phyloP scores from a whole-genome alignment of 2,329 filamentous ascomycete species.

The Lachnellula cervina region DNA sequence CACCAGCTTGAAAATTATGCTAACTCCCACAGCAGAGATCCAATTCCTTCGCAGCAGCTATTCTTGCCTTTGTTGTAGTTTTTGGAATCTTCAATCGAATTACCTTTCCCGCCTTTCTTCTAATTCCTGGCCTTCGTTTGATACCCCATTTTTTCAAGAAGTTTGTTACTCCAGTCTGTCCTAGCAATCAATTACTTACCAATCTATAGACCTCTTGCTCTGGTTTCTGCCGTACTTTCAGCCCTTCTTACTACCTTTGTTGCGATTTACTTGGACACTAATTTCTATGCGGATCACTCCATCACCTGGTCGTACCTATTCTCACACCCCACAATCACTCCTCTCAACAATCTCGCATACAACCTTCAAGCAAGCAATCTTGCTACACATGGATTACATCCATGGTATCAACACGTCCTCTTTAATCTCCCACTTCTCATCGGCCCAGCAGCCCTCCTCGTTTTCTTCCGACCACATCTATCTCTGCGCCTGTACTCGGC shows the following conservation, averaged over 20 bases:
- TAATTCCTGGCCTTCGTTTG: constrained; percentile 77
- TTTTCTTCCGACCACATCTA: constrained; percentile 53
- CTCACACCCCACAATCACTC: constrained; percentile 64
- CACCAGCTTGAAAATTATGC: not conserved
- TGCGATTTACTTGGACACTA: constrained; percentile 78
- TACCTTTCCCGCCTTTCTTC: constrained; percentile 88
- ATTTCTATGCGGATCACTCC: constrained; percentile 66
- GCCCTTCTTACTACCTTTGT: constrained; percentile 63
- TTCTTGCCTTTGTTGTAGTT: constrained; percentile 76
- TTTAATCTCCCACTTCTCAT: constrained; percentile 68
- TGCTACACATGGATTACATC: constrained; percentile 70
- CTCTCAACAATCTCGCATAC: constrained; percentile 72
- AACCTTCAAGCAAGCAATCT: constrained; percentile 68
- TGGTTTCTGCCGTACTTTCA: constrained; percentile 60
- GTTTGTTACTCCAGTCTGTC: constrained; percentile 43
- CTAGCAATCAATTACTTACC: constrained; percentile 8
- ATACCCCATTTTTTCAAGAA: constrained; percentile 80
- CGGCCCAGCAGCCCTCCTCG: constrained; percentile 60
- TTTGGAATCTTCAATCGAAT: constrained; percentile 95
- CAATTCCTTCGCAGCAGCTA: constrained; percentile 67
- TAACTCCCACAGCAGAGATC: constrained; percentile 56
- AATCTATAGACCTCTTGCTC: constrained; percentile 47
- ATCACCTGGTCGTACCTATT: constrained; percentile 62
- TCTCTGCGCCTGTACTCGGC: constrained; percentile 67
- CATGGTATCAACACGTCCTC: constrained; percentile 71